Evolutionary conservation across 352 stramenopile genomes (phyloP).

Genomic region (Globisporangium mamillatum): DNA sequence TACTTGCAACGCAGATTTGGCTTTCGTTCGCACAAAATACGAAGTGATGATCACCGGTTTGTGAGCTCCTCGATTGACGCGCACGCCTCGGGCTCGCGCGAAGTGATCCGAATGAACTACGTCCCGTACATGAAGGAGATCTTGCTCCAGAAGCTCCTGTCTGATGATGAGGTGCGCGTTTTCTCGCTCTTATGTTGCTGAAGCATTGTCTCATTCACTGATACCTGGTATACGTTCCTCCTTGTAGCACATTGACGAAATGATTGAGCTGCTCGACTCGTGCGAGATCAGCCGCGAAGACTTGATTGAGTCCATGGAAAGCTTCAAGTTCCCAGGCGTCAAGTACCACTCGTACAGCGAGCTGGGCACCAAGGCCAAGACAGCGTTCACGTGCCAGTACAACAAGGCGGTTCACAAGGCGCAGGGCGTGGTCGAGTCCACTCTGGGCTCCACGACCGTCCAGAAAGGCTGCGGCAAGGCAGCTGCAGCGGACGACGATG

Average conservation of each 20-base stretch:
- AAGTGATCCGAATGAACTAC: slow-evolving; percentile 89
- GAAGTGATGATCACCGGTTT: too few relatives aligned
- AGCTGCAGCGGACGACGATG: slow-evolving; percentile 22
- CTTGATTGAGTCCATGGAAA: slow-evolving; percentile 96
- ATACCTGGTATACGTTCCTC: background rate
- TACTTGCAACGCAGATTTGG: too few relatives aligned
- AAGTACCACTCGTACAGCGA: slow-evolving; percentile 74
- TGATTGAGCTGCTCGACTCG: slow-evolving; percentile 94
- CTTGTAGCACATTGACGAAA: slow-evolving; percentile 74
- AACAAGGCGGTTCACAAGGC: slow-evolving; percentile 93
- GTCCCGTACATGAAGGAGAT: slow-evolving; percentile 90
- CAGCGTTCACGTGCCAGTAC: slow-evolving; percentile 93
- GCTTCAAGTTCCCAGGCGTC: slow-evolving; percentile 78
- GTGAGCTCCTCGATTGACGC: slow-evolving; percentile 9
- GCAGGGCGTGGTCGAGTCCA: slow-evolving; percentile 91
- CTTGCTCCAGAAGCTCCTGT: slow-evolving; percentile 72
- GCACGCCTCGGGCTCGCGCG: slow-evolving; percentile 78
- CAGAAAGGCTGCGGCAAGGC: too few relatives aligned
- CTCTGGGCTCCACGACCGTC: slow-evolving; percentile 61
- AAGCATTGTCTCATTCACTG: background rate
- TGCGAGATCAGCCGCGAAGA: slow-evolving; percentile 98
- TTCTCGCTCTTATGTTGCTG: background rate
- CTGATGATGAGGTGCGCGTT: slow-evolving; percentile 61
- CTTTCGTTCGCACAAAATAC: too few relatives aligned
- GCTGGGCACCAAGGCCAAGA: slow-evolving; percentile 89